Conservation (phyloP, 1,139 yeast genomes). For the Yamadazyma triangularis region DNA sequence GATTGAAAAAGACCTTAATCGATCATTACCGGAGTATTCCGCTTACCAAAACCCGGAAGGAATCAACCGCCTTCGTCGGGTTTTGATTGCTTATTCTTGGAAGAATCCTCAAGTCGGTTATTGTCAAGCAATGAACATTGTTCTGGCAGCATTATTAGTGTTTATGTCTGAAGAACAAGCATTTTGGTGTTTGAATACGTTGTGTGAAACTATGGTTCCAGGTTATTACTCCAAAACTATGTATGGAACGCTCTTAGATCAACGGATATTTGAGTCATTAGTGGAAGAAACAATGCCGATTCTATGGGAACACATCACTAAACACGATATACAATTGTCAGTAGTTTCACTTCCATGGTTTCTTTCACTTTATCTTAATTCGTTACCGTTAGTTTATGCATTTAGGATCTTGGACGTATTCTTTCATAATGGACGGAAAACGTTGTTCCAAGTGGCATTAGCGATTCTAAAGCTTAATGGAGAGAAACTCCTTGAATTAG, state of each 20-base stretch:
- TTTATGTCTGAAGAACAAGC: constrained; percentile 98
- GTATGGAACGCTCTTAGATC: constrained; percentile 96
- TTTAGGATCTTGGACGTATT: constrained; percentile 89
- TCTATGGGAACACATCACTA: constrained; percentile 75
- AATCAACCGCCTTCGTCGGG: constrained; percentile 76
- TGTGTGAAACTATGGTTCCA: constrained; percentile 84
- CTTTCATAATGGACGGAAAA: constrained; percentile 84
- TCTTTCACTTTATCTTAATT: constrained; percentile 78
- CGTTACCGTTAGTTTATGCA: constrained; percentile 94
- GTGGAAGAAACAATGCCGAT: constrained; percentile 89
- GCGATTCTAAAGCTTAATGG: constrained; percentile 87
- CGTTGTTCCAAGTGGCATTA: constrained; percentile 87
- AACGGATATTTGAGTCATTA: constrained; percentile 84
- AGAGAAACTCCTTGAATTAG: constrained; percentile 70
- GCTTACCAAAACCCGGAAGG: constrained; percentile 90
- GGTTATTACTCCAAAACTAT: constrained; percentile 96
- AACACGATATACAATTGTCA: constrained; percentile 85
- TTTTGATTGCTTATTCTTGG: constrained; percentile 93
- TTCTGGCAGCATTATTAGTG: constrained; percentile 86
- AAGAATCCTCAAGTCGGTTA: constrained; percentile 96
- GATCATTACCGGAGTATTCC: constrained; percentile 93
- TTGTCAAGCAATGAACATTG: constrained; percentile 99
- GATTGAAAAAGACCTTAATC: constrained; percentile 89
- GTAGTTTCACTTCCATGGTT: constrained; percentile 98
- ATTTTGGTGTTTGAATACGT: constrained; percentile 79